These are phyloP conservation scores for Musa beccarii DNA, from an alignment of 176 grass and related monocot genomes.

Conservation along the genomic window DNA sequence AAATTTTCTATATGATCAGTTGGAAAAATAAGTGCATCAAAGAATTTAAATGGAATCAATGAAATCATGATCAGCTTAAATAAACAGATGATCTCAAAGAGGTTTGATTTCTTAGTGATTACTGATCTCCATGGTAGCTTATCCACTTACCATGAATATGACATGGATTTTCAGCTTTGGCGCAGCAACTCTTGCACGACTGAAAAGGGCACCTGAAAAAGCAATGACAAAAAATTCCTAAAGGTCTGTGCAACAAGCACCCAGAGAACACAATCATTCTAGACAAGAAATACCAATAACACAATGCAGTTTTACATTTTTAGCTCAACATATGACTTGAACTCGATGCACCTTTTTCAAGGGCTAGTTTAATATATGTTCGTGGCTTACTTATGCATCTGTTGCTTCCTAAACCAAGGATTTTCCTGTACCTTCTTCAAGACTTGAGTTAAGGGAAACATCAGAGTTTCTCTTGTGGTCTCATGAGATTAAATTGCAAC, in stretches of 20 bases:
- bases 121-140: neutral
- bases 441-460: neutral
- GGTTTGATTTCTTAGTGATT: too few relatives aligned
- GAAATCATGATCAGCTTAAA: conserved; percentile 1
- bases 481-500: neutral
- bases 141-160: conserved; percentile 82
- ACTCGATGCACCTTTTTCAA: too few relatives aligned
- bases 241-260: neutral
- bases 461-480: neutral
- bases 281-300: neutral
- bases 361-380: too few relatives aligned
- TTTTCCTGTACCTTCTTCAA: neutral
- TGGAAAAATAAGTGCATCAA: too few relatives aligned
- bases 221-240: neutral
- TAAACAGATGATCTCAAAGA: neutral
- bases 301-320: too few relatives aligned
- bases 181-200: conserved; percentile 95
- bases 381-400: too few relatives aligned
- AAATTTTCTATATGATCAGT: too few relatives aligned
- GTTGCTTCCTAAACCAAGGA: neutral
- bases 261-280: neutral
- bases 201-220: conserved; percentile 84
- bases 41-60: neutral
- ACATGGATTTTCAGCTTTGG: conserved; percentile 93
- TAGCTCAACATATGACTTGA: too few relatives aligned